These are phyloP conservation scores for Cladosporium oxysporum DNA, from an alignment of 2,329 filamentous ascomycete species.

Conservation along the genomic window DNA sequence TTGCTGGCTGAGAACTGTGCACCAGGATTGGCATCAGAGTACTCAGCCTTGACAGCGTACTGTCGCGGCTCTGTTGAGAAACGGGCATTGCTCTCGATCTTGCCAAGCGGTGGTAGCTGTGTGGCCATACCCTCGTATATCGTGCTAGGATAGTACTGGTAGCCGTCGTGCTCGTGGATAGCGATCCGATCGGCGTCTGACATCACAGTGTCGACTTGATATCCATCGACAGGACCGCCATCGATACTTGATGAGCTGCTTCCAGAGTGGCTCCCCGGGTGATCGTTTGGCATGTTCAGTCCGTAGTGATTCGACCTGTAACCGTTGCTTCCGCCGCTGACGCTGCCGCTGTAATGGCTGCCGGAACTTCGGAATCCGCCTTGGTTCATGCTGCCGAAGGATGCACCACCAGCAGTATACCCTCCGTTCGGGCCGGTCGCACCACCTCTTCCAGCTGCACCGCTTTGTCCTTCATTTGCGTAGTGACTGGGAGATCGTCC, in stretches of 20 bases:
- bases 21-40: slow-evolving; percentile 38
- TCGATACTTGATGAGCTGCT: slow-evolving; percentile 44
- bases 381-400: slow-evolving; percentile 34
- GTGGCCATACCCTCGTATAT: slow-evolving; percentile 44
- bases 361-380: slow-evolving; percentile 32
- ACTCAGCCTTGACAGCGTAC: slow-evolving; percentile 46
- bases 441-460: slow-evolving; percentile 64
- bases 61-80: slow-evolving; percentile 37
- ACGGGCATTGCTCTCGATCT: slow-evolving; percentile 31
- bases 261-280: slow-evolving; percentile 41
- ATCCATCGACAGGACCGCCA: slow-evolving; percentile 33
- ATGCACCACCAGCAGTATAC: slow-evolving; percentile 34
- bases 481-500: slow-evolving; percentile 75
- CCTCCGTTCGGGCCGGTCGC: slow-evolving; percentile 61
- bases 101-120: slow-evolving; percentile 35
- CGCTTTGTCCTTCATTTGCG: slow-evolving; percentile 48
- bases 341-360: slow-evolving; percentile 27
- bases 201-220: slow-evolving; percentile 41
- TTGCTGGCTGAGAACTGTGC: slow-evolving; percentile 37
- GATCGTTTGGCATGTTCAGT: slow-evolving; percentile 26
- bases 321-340: slow-evolving; percentile 27
- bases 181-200: slow-evolving; percentile 45
- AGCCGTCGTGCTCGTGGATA: slow-evolving; percentile 45
- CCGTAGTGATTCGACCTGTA: slow-evolving; percentile 34
- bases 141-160: slow-evolving; percentile 49